Base-by-base conservation (phyloP, 768 basidiomycete species). In the Psilocybe cyanescens region DNA sequence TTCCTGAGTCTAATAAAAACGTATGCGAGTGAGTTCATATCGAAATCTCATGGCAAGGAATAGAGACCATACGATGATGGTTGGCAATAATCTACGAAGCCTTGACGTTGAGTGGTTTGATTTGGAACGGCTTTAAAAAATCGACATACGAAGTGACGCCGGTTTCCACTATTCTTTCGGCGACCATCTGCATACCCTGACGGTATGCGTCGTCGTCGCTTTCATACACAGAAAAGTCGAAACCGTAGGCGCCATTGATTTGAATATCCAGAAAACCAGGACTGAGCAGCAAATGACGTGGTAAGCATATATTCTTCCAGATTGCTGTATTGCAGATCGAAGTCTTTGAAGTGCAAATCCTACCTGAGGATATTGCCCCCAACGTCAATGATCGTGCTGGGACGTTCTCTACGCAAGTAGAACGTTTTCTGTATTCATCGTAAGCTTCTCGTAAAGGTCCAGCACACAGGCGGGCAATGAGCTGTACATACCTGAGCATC, bases 241-340 rank as follows among this genome's bases (percentile, higher is more conserved):
- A 91, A 31, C 89, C 87, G 71, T 92, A 95, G 4, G 88, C 94
- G 37, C 95, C 95, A 65, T 97, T 96, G 63, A 97, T 88, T 69
- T 97, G 95, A 16, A 90, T 86, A 75, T 96, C 95, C 53, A 96
- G 82, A 68, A 90, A 84, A 12, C 94, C 94, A 3, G 94, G 94
- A 71, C 92, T 94, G 65, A 14, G 3, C 9, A 44, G 35, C 28
- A 37, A 24, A 47, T 52, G 57, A 61, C 44, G 30, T 37, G 4
- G 17, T 29, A 52, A 49, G 33, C 14, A 5, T n/a, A 44, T 16
- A 44, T 6, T 44, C 6, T 44, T 16, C 14, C 14, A 44, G 14
- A 5, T 44, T 44, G 24, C 47, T 19, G 47, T 24, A 49, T 5
- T 28, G 24, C 19, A 11, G 19, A 31, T 17, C 33, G 5, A 45